Evolutionary conservation across 495 filamentous ascomycete species (phyloP).

Genomic region (Geopyxis carbonaria): DNA sequence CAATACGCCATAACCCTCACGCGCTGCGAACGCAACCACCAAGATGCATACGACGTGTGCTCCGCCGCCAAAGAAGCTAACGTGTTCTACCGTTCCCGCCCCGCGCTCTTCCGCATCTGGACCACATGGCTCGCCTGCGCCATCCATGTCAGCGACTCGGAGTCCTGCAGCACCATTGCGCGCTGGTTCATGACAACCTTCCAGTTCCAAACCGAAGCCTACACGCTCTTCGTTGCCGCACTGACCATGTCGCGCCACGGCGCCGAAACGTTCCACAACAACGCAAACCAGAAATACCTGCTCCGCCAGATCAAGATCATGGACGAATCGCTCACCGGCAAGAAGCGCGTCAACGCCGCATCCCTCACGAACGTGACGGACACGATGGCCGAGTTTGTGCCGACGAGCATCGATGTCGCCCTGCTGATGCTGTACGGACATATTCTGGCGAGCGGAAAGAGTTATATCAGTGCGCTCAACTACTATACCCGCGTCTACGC

Average conservation of each 20-base stretch:
- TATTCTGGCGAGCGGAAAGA: constrained; percentile 60
- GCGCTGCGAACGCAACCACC: constrained; percentile 32
- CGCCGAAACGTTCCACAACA: constrained; percentile 34
- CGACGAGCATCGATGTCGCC: constrained; percentile 45
- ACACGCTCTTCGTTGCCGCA: constrained; percentile 46
- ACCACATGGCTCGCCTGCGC: constrained; percentile 76
- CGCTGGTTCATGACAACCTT: constrained; percentile 79
- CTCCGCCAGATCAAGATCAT: constrained; percentile 79
- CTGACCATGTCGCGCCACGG: constrained; percentile 22
- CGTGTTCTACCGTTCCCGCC: constrained; percentile 54
- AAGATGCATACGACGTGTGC: constrained; percentile 61
- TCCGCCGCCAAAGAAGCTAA: constrained; percentile 55
- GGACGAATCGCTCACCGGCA: constrained; percentile 37
- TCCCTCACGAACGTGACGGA: constrained; percentile 25
- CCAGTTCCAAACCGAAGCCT: constrained; percentile 68
- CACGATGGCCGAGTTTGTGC: constrained; percentile 22
- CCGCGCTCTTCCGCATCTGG: constrained; percentile 54
- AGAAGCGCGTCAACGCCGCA: constrained; percentile 25
- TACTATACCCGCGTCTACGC: constrained; percentile 82
- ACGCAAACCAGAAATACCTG: constrained; percentile 67
- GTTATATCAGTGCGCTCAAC: constrained; percentile 66
- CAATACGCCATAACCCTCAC: constrained; percentile 65
- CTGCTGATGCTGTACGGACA: constrained; percentile 78
- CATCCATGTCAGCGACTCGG: constrained; percentile 59
- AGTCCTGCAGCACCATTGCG: constrained; percentile 46